Base-by-base conservation (phyloP, 2,329 filamentous ascomycete genomes). In the Westerdykella ornata region DNA sequence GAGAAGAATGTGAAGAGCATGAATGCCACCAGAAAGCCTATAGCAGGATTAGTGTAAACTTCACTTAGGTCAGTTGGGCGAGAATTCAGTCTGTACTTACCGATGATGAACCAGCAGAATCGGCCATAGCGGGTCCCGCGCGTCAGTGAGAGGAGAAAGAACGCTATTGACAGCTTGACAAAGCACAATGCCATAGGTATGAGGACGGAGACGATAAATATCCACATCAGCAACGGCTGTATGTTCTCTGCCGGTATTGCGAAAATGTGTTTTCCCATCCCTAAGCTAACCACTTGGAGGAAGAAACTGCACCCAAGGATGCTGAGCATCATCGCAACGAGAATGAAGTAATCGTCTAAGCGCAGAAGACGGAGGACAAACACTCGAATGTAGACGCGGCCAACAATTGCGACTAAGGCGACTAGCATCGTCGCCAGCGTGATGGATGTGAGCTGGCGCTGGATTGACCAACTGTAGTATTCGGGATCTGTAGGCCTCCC, bases 271-370 rank as follows among this genome's bases (percentile, higher is more conserved):
- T 57, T 62, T 5, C 74, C 74, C 8, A 75, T 5, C 70, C 73
- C 43, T 6, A 42, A 39, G 2, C 33, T 19, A 2, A 43, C 34
- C 8, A 43, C 36, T 18, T 43, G 37, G 5, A 43, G 36, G 34
- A 46, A 46, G 17, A 43, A 33, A 28, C 35, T 34, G 19, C 39
- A 46, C 19, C 22, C 29, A 4, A 35, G 18, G 19, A 40, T 29
- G 16, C 43, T 43, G 31, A 35, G 42, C 3, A 71, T 55, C 54
- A 60, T 59, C 3, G 70, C 65, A 6, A 49, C 46, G 2, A 67
- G 35, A 38, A 73, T 72, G 11, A 68, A 46, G 43, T 62, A 68
- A 48, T 75, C 74, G 59, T 76, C 74, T 30, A 63, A 51, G 3
- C 73, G 71, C 19, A 69, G 56, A 31, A 67, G 69, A 11, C 65